phyloP scores from a whole-genome alignment of 805 yeast species.

The Zygosaccharomyces kombuchaensis region DNA sequence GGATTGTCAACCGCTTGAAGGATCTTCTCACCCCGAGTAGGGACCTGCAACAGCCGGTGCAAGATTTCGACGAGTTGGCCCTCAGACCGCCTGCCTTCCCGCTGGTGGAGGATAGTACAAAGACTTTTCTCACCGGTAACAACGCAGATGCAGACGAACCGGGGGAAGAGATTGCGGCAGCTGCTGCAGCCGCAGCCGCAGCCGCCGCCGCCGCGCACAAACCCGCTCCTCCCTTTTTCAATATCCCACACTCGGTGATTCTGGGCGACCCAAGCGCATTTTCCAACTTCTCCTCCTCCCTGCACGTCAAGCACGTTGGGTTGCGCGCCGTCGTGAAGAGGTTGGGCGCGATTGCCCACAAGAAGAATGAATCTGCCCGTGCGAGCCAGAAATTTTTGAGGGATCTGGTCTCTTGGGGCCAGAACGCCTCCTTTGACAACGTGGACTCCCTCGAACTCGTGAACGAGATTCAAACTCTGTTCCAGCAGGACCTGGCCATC shows the following conservation, averaged over 20 bases:
- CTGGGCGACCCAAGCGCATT: slow-evolving; percentile 8
- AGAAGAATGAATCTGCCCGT: slow-evolving; percentile 20
- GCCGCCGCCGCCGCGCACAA: background rate
- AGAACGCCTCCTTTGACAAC: slow-evolving; percentile 13
- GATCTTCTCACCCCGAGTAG: slow-evolving; percentile 8
- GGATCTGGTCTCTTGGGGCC: slow-evolving; percentile 23
- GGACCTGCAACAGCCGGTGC: background rate
- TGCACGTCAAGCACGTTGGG: slow-evolving; percentile 13
- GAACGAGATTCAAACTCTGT: slow-evolving; percentile 21
- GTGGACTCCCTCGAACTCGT: slow-evolving; percentile 15
- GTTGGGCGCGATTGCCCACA: slow-evolving; percentile 15
- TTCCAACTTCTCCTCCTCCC: slow-evolving; percentile 8
- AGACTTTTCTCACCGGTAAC: slow-evolving; percentile 29
- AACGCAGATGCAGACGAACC: slow-evolving; percentile 9
- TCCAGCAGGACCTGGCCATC: slow-evolving; percentile 21
- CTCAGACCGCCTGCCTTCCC: slow-evolving; percentile 3
- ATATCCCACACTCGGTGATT: slow-evolving; percentile 8
- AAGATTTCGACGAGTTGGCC: background rate
- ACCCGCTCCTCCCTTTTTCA: background rate
- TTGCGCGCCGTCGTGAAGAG: slow-evolving; percentile 20
- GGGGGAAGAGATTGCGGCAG: background rate
- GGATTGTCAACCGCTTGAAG: slow-evolving; percentile 9
- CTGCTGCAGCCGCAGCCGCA: background rate
- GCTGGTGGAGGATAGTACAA: slow-evolving; percentile 18
- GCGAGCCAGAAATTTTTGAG: slow-evolving; percentile 19